phyloP scores from a whole-genome alignment of 2,329 filamentous ascomycete genomes.

The Cladosporium phlei region DNA sequence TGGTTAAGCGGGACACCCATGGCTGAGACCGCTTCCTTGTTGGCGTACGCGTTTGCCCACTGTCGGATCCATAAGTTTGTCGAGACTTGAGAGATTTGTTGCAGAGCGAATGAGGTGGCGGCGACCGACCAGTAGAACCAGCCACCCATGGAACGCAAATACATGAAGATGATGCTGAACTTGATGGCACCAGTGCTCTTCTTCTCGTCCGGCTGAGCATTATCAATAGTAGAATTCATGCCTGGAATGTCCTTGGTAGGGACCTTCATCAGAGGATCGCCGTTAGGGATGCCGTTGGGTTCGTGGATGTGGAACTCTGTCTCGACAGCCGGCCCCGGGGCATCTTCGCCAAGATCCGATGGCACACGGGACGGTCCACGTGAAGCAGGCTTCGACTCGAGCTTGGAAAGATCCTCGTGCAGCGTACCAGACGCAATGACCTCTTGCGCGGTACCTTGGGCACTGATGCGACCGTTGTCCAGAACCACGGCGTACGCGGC shows the following conservation, averaged over 20 bases:
- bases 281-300: conserved; percentile 32
- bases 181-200: conserved; percentile 87
- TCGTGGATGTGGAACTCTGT: conserved; percentile 39
- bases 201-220: conserved; percentile 60
- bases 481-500: conserved; percentile 78
- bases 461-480: conserved; percentile 75
- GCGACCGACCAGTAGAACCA: conserved; percentile 93
- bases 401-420: conserved; percentile 74
- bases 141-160: conserved; percentile 84
- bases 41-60: conserved; percentile 83
- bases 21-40: conserved; percentile 40
- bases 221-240: conserved; percentile 34
- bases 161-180: conserved; percentile 77
- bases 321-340: conserved; percentile 67
- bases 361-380: conserved; percentile 65
- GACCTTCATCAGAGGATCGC: conserved; percentile 46
- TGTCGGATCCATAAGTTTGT: conserved; percentile 92
- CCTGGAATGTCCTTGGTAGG: conserved; percentile 36
- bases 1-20: conserved; percentile 31
- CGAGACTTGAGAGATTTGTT: conserved; percentile 80
- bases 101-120: conserved; percentile 67
- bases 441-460: conserved; percentile 71
- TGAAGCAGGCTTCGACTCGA: conserved; percentile 62
- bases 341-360: conserved; percentile 57
- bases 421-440: conserved; percentile 84